Evolutionary conservation across 2,329 filamentous ascomycete species (phyloP).

Genomic region (Stagonosporopsis cucurbitacearum): DNA sequence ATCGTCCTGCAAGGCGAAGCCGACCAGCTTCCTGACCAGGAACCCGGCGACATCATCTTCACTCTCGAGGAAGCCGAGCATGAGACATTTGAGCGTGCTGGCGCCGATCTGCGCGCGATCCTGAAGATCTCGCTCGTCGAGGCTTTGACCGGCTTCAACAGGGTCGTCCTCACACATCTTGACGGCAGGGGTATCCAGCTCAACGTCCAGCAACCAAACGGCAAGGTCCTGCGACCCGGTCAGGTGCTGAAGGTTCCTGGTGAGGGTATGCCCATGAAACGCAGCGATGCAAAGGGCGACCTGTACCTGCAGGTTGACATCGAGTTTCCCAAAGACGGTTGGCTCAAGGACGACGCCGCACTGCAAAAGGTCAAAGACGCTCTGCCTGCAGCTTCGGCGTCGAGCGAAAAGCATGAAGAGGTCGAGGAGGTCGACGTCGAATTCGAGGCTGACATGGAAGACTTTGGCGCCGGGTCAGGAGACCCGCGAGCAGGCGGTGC

Average conservation of each 20-base stretch:
- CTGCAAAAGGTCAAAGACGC: slow-evolving; percentile 76
- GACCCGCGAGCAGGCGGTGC: slow-evolving; percentile 70
- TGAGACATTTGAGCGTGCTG: slow-evolving; percentile 80
- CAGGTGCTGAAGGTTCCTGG: slow-evolving; percentile 85
- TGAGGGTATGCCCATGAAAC: slow-evolving; percentile 95
- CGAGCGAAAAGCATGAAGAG: slow-evolving; percentile 70
- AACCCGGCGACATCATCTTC: slow-evolving; percentile 93
- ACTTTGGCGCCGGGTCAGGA: slow-evolving; percentile 76
- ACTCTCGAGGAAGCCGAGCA: slow-evolving; percentile 82
- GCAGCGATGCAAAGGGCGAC: slow-evolving; percentile 82
- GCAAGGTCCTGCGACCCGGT: slow-evolving; percentile 80
- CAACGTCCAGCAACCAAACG: slow-evolving; percentile 70
- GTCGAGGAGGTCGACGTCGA: slow-evolving; percentile 88
- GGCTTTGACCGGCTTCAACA: slow-evolving; percentile 85
- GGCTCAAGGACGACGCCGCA: slow-evolving; percentile 72
- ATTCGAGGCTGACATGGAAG: slow-evolving; percentile 80
- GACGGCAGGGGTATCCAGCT: slow-evolving; percentile 90
- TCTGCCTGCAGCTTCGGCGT: slow-evolving; percentile 66
- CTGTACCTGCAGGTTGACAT: slow-evolving; percentile 86
- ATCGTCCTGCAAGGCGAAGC: slow-evolving; percentile 93
- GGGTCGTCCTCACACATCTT: slow-evolving; percentile 88
- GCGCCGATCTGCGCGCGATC: slow-evolving; percentile 82
- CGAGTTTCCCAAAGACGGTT: slow-evolving; percentile 86
- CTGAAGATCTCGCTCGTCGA: slow-evolving; percentile 83
- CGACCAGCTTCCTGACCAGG: slow-evolving; percentile 87